Evolutionary conservation across 78 protist species (phyloP), one percentile per base, ranked within the genome.

Genomic region (Fonticula alba): DNA sequence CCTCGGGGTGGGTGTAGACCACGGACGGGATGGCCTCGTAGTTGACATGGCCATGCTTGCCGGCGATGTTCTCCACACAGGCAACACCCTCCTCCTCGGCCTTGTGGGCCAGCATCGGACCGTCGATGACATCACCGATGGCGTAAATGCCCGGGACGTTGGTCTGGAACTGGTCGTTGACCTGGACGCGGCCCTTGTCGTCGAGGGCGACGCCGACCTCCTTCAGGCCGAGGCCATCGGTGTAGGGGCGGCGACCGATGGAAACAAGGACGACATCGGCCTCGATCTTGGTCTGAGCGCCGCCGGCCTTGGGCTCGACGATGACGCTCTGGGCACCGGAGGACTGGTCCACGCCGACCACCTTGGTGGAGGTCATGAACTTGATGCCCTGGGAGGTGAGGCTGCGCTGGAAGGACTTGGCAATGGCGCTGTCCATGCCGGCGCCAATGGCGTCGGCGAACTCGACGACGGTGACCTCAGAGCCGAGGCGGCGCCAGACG

Each of bases 71-170:
- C 77, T 87, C 95, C 1, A 75, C 86, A 53, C 70, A 52, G 24
- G 87, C 83, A 63, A 95, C 41, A 38, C 80, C 89, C 72, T 84
- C 87, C 64, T 92, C 96, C 71, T 89, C 96, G 29, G 96, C 99
- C 86, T 97, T 97, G 94, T 97, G 99, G 24, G 99, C 99, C 11
- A 97, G 87, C 99, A 97, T 97, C 35, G 98, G 91, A 6, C 99
- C 99, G 26, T 46, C 52, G 52, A 93, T 74, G 64, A 74, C 83
- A 62, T 97, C 99, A 27, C 99, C 99, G 70, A 97, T 97, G 40
- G 99, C 99, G 53, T 72, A 92, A 67, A 97, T 57, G 63, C 31
- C 4, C 22, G 74, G 75, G 14, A 68, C 69, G 40, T 56, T 66
- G 59, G 69, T 64, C 64, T 54, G 64, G 77, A 83, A 87, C 59